Percentiles rank a stretch among this genome's conserved stretches.
These are phyloP conservation scores for Nepenthes alata DNA, from an alignment of 179 eudicot species.

Conservation along the genomic window DNA sequence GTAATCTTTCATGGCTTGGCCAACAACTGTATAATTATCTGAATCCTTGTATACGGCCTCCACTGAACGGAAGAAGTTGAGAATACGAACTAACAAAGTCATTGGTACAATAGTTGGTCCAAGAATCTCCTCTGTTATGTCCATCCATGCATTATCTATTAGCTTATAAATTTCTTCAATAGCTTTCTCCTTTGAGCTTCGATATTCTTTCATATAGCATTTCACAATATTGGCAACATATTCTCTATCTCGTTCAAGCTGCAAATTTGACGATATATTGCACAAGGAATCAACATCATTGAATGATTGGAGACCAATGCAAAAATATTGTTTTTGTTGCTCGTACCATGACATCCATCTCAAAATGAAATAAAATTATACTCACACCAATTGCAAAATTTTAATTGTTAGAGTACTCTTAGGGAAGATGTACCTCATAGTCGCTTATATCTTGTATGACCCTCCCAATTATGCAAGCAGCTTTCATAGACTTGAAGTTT, in stretches of 20 bases:
- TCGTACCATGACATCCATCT: too few relatives aligned
- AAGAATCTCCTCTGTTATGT: neutral
- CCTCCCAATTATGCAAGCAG: too few relatives aligned
- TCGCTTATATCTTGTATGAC: too few relatives aligned
- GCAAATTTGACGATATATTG: neutral
- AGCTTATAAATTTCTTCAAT: conserved; percentile 5
- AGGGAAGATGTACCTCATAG: too few relatives aligned
- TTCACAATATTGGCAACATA: conserved; percentile 14
- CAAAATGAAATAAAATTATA: too few relatives aligned
- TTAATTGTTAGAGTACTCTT: too few relatives aligned
- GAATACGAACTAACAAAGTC: conserved; percentile 4
- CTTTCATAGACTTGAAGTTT: too few relatives aligned
- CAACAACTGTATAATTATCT: neutral
- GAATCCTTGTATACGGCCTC: conserved; percentile 9
- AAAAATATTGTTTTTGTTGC: too few relatives aligned
- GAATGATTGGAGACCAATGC: too few relatives aligned
- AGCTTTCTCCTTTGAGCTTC: conserved; percentile 8
- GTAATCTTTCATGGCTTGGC: too few relatives aligned
- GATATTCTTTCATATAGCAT: conserved; percentile 16
- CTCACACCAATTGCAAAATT: too few relatives aligned
- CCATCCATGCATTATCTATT: conserved; percentile 18
- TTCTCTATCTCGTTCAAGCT: conserved; percentile 13
- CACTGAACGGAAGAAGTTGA: conserved; percentile 11
- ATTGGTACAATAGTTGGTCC: conserved; percentile 5
- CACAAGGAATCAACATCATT: too few relatives aligned